Evolutionary conservation across 352 stramenopile species (phyloP), one percentile per base, ranked within the genome.

Genomic region (Pythium rhizo-oryzae): DNA sequence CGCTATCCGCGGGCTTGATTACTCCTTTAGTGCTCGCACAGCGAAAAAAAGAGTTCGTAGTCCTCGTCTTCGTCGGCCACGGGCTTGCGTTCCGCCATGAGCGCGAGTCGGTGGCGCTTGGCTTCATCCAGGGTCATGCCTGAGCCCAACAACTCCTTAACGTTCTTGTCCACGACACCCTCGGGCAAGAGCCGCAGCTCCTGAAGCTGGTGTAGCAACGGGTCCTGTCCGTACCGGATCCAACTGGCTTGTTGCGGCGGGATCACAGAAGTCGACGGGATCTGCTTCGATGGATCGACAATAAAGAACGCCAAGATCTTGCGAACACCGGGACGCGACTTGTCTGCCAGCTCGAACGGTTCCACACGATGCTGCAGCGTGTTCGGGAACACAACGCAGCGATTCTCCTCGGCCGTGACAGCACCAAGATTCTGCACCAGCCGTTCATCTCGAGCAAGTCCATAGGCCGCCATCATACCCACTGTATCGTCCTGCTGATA

Each of bases 261-360:
- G 15, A 82, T 74, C 21, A 58, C 44, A 1, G 66, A 28, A 13
- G 69, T 80, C 23, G 72, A 82, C 18, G 69, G 62, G 51, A 80
- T 78, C 54, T 55, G 49, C 43, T 72, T 71, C 0, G 52, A 30
- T 25, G 69, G 70, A 67, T 82, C 71, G 18, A 82, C 67, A n/a
- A 82, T 39, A 49, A 80, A 82, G 47, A 80, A 82, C 18, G 69
- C 71, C 3, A 82, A 33, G 51, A 82, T 80, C 67, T 82, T 78
- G 8, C 72, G 72, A 1, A 76, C 52, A 16, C 72, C 72, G 2
- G 69, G 65, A 23, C 50, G 57, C 0, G 67, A 72, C 25, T 30
- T 19, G 54, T 79, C 74, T 0, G 16, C 61, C 4, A 81, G 39
- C 37, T 71, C 63, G 21, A 80, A 76, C 24, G 71, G 63, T 30